phyloP scores from a whole-genome alignment of 768 basidiomycete genomes.

The Exidia glandulosa region DNA sequence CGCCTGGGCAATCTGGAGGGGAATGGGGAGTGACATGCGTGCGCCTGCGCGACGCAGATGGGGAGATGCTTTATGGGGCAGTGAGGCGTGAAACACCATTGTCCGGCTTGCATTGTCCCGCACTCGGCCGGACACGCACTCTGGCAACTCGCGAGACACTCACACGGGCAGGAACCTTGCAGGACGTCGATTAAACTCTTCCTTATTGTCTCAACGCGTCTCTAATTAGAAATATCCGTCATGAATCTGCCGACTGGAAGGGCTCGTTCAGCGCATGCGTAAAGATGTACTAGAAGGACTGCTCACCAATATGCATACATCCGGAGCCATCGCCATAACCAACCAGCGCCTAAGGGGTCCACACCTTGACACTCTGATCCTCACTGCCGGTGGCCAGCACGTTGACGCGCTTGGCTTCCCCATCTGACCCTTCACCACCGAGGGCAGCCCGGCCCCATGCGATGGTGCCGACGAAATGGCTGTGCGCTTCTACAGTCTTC shows the following conservation, averaged over 20 bases:
- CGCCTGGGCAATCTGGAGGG: neutral
- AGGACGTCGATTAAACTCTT: neutral
- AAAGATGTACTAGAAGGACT: neutral
- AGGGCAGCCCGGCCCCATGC: slow-evolving; percentile 56
- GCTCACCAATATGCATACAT: neutral
- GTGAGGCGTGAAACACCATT: no score
- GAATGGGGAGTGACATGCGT: neutral
- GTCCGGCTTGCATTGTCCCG: no score
- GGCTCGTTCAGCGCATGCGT: neutral
- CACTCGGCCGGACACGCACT: no score
- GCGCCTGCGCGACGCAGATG: no score
- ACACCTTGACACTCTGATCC: slow-evolving; percentile 31
- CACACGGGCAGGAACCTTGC: no score
- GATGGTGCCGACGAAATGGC: slow-evolving; percentile 71
- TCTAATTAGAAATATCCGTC: neutral
- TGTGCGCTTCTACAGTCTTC: slow-evolving; percentile 81
- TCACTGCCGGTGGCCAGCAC: slow-evolving; percentile 37
- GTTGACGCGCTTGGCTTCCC: slow-evolving; percentile 27
- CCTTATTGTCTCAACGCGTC: neutral
- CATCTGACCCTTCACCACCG: slow-evolving; percentile 16
- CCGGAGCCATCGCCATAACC: neutral
- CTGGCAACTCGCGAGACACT: no score
- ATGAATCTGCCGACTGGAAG: neutral
- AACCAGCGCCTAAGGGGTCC: slow-evolving; percentile 7
- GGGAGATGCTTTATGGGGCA: no score